Evolutionary conservation across 352 stramenopile species (phyloP).

Genomic region (Phytopythium helicoides): DNA sequence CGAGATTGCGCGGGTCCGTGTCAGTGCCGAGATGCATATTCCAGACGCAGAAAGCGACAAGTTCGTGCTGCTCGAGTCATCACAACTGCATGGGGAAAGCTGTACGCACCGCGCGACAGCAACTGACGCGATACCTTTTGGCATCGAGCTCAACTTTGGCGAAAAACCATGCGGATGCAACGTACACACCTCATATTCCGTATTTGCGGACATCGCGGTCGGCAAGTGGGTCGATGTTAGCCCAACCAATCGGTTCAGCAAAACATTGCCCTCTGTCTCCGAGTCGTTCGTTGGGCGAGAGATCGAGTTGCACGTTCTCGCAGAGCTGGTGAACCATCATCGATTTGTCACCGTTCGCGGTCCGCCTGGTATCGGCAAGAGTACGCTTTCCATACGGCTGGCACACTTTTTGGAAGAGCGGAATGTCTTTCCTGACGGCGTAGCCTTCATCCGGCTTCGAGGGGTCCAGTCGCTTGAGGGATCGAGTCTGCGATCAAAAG

Average conservation of each 20-base stretch:
- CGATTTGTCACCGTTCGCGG: slow-evolving; percentile 74
- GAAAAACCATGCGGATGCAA: slow-evolving; percentile 53
- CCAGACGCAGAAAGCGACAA: slow-evolving; percentile 65
- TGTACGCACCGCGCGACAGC: slow-evolving; percentile 36
- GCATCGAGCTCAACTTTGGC: slow-evolving; percentile 53
- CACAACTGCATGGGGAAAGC: slow-evolving; percentile 46
- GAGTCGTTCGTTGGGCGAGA: slow-evolving; percentile 76
- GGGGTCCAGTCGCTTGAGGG: slow-evolving; percentile 69
- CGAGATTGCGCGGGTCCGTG: slow-evolving; percentile 65
- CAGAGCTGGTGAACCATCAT: slow-evolving; percentile 49
- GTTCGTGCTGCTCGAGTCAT: slow-evolving; percentile 75
- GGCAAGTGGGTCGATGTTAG: slow-evolving; percentile 79
- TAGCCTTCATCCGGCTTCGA: slow-evolving; percentile 70
- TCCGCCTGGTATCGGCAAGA: slow-evolving; percentile 75
- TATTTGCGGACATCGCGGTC: slow-evolving; percentile 69
- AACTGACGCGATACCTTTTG: slow-evolving; percentile 15
- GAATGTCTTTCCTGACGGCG: slow-evolving; percentile 67
- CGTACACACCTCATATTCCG: slow-evolving; percentile 45
- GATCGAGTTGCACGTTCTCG: slow-evolving; percentile 70
- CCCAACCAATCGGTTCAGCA: slow-evolving; percentile 60
- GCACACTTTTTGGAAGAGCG: slow-evolving; percentile 74
- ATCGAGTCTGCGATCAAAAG: slow-evolving; percentile 76
- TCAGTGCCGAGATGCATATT: slow-evolving; percentile 68
- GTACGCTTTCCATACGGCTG: slow-evolving; percentile 65
- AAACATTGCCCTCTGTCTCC: slow-evolving; percentile 62